Evolutionary conservation across 345 rosid genomes (phyloP), one percentile per base, ranked within the genome.

Genomic region (Melaleuca alternifolia): DNA sequence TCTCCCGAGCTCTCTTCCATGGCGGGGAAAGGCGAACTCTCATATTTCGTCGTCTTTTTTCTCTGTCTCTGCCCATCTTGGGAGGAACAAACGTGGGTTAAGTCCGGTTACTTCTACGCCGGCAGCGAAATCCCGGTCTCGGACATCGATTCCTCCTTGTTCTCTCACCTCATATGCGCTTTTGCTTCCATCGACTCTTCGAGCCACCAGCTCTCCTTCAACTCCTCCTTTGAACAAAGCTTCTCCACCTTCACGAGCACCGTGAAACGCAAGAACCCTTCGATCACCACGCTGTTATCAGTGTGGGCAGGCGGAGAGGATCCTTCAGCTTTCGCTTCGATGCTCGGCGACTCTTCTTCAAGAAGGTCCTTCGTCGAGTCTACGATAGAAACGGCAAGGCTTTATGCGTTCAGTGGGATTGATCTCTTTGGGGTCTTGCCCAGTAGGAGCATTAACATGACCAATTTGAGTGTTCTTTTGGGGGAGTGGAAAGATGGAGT

Each of bases 121-220:
- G 11, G 6, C 82, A 79, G 79, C 37, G 86, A 87, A 33, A 10
- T 87, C 84, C 89, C 88, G 10, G 28, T 84, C 65, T 54, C 89
- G 0, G 53, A 28, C 65, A 88, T 90, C 71, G 52, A 87, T 33
- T 91, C 92, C 50, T 62, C 89, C 24, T 84, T 90, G 9, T 92
- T 88, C 50, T 87, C 90, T 50, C 92, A 89, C 76, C 91, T 92
- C 61, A 48, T 90, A 12, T 91, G 89, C 18, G 89, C 87, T 52
- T 91, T 83, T 44, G 92, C 88, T n/a, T 0, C 3, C 21, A 12
- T 91, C 23, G 88, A 90, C 76, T 76, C 90, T 44, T 87, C 91
- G 53, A 84, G 86, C 52, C 87, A 83, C 71, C 77, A 87, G 50
- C 87, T 90, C 51, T 71, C 84, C 23, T 5, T 87, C 52, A 62